Evolutionary conservation across 495 filamentous ascomycete genomes (phyloP).

Genomic region (Daldinia bambusicola): DNA sequence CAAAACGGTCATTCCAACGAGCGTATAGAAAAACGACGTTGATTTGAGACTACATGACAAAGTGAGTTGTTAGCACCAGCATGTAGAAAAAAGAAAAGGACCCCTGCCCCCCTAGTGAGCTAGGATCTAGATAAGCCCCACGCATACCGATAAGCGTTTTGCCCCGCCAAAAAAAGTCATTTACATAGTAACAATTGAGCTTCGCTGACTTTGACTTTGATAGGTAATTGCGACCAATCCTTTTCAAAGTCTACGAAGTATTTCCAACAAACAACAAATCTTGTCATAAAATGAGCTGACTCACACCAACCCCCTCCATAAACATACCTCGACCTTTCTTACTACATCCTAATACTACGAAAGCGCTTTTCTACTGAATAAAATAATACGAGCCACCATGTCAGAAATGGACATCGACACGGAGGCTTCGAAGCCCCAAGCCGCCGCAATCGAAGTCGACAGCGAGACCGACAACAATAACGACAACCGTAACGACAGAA

Average conservation of each 20-base stretch:
- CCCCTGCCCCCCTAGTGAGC: neutral
- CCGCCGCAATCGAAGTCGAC: conserved; percentile 14
- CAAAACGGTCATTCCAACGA: no score
- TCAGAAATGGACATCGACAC: conserved; percentile 14
- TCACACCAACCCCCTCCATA: neutral
- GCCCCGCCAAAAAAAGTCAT: conserved; percentile 43
- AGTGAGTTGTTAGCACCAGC: no score
- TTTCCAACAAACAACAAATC: neutral
- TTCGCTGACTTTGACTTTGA: neutral
- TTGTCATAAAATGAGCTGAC: conserved; percentile 15
- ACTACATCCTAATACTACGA: neutral
- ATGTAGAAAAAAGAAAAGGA: no score
- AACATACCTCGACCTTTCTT: neutral
- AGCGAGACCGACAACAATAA: neutral
- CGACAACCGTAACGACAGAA: neutral
- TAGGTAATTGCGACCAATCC: neutral
- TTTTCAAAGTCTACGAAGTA: neutral
- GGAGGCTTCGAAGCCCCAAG: neutral
- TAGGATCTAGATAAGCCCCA: conserved; percentile 35
- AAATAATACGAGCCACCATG: neutral
- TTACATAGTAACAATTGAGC: neutral
- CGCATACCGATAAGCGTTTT: conserved; percentile 32
- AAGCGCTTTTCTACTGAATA: neutral
- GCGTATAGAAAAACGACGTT: no score
- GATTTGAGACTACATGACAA: no score